Evolutionary conservation across 176 grass and related monocot species (phyloP).

Genomic region (Calamus simplicifolius): DNA sequence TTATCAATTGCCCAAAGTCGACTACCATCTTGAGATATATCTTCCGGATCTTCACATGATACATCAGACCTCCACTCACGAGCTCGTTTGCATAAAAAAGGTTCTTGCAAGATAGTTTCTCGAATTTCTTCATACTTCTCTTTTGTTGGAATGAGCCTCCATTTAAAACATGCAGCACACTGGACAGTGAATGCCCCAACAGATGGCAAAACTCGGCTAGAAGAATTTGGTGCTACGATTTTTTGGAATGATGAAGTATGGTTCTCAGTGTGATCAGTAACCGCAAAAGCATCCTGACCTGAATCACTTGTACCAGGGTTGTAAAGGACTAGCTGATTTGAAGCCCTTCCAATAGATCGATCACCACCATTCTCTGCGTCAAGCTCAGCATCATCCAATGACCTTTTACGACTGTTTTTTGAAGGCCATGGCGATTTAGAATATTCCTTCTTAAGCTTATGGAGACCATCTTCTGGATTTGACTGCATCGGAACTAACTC

Average conservation of each 20-base stretch:
- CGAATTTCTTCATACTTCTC: constrained; percentile 73
- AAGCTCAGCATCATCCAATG: neutral
- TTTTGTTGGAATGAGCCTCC: constrained; percentile 56
- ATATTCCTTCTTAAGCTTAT: neutral
- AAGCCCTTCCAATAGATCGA: constrained; percentile 1
- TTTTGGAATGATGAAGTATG: neutral
- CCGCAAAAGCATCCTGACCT: constrained; percentile 2
- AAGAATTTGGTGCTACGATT: neutral
- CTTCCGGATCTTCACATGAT: constrained; percentile 41
- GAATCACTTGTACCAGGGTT: constrained; percentile 13
- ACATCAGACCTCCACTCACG: constrained; percentile 53
- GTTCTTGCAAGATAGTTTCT: constrained; percentile 26
- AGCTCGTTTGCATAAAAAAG: constrained; percentile 50
- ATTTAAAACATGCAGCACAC: constrained; percentile 67
- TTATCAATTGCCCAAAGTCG: constrained; percentile 70
- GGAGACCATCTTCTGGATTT: constrained; percentile 9
- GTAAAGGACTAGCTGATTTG: constrained; percentile 30
- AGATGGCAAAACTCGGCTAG: constrained; percentile 30
- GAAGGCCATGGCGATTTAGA: constrained; percentile 2
- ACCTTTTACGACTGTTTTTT: constrained; percentile 1
- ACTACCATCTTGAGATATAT: constrained; percentile 53
- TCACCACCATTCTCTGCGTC: neutral
- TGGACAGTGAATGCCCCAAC: constrained; percentile 54
- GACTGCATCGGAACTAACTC: constrained; percentile 8
- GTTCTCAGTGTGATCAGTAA: constrained; percentile 11